Evolutionary conservation across 371 early-diverging fungal genomes (phyloP).

Genomic region (Apophysomyces variabilis): DNA sequence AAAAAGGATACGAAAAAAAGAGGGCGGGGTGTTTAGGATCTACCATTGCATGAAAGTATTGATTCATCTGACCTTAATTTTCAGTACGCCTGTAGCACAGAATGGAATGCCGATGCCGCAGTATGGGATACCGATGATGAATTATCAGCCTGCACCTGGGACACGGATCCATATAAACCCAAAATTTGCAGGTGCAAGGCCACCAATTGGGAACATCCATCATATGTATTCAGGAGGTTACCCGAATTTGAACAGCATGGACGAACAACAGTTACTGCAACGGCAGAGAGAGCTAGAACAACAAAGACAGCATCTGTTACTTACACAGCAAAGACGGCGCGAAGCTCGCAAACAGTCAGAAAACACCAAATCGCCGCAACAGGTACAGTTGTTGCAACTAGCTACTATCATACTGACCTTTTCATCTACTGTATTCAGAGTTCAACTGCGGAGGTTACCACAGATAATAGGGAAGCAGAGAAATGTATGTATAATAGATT

Average conservation of each 20-base stretch:
- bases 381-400: not conserved
- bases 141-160: not conserved
- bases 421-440: no score
- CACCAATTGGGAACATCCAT: not conserved
- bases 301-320: not conserved
- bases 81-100: conserved; percentile 7
- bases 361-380: not conserved
- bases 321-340: conserved; percentile 5
- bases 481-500: no score
- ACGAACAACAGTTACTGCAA: not conserved
- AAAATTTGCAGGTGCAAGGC: conserved; percentile 6
- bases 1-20: not conserved
- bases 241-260: not conserved
- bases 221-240: not conserved
- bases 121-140: conserved; percentile 7
- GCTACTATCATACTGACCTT: not conserved
- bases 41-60: conserved; percentile 7
- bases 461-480: no score
- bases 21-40: conserved; percentile 8
- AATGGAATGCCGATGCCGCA: conserved; percentile 5
- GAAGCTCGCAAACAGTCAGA: not conserved
- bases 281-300: not conserved
- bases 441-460: no score
- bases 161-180: conserved; percentile 2
- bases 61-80: conserved; percentile 9